A percentile compares a stretch with the other conserved stretches of the same genome.
phyloP scores from a whole-genome alignment of 1,139 yeast genomes.

The Casaregolazyma lundiana region DNA sequence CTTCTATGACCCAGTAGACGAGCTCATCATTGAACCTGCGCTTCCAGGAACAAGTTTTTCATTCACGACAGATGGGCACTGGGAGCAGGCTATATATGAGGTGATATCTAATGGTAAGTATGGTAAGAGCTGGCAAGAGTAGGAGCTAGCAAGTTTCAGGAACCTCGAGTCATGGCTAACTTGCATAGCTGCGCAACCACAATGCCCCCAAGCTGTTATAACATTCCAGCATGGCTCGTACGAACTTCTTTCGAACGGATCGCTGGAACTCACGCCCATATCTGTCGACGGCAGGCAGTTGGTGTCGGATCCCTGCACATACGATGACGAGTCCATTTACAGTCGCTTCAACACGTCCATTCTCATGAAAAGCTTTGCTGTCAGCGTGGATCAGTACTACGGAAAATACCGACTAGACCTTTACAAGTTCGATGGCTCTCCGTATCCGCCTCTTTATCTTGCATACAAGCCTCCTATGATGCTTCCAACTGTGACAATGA shows the following conservation, averaged over 20 bases:
- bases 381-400: slow-evolving; percentile 68
- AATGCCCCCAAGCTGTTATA: slow-evolving; percentile 77
- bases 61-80: slow-evolving; percentile 85
- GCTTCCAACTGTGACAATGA: slow-evolving; percentile 89
- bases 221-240: slow-evolving; percentile 89
- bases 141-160: too few relatives aligned
- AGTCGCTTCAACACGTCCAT: slow-evolving; percentile 68
- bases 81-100: slow-evolving; percentile 84
- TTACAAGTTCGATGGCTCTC: slow-evolving; percentile 76
- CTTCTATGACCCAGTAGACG: slow-evolving; percentile 93
- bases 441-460: slow-evolving; percentile 80
- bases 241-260: slow-evolving; percentile 57
- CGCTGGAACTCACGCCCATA: slow-evolving; percentile 65
- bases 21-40: slow-evolving; percentile 87
- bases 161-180: slow-evolving; percentile 1
- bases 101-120: slow-evolving; percentile 53
- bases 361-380: slow-evolving; percentile 51
- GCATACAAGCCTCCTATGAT: slow-evolving; percentile 92
- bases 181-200: slow-evolving; percentile 51
- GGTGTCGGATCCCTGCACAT: slow-evolving; percentile 73
- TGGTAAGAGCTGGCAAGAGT: too few relatives aligned
- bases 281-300: slow-evolving; percentile 91
- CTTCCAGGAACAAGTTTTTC: slow-evolving; percentile 92
- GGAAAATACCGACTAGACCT: slow-evolving; percentile 76
- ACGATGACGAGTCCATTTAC: slow-evolving; percentile 52